Evolutionary conservation across 352 stramenopile genomes (phyloP).

Genomic region (Sclerospora graminicola): DNA sequence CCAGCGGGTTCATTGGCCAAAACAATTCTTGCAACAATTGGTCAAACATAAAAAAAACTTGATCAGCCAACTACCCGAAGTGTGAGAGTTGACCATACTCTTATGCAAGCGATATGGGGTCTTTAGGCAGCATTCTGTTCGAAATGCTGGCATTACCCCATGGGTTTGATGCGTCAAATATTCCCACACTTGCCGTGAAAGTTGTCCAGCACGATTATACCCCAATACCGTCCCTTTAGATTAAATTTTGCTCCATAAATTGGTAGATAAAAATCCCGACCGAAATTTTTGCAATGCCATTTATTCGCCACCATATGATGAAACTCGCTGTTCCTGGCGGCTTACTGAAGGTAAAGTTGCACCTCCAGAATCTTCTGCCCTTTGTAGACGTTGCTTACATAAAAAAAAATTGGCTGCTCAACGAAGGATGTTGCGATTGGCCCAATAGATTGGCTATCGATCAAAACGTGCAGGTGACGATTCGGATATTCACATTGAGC

Average conservation of each 20-base stretch:
- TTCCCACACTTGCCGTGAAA: constrained; percentile 73
- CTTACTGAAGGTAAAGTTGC: constrained; percentile 34
- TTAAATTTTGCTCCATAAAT: constrained; percentile 29
- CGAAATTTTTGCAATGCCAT: constrained; percentile 61
- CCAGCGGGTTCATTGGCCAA: too few species aligned
- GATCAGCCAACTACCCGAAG: too few species aligned
- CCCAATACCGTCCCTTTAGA: constrained; percentile 50
- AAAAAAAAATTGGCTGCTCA: constrained; percentile 28
- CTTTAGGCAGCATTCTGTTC: constrained; percentile 86
- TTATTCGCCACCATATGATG: constrained; percentile 71
- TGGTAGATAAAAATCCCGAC: constrained; percentile 62
- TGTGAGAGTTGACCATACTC: constrained; percentile 91
- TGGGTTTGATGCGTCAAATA: constrained; percentile 78
- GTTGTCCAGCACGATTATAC: constrained; percentile 75
- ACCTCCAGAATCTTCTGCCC: constrained; percentile 15
- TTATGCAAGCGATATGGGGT: constrained; percentile 89
- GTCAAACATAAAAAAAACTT: too few species aligned
- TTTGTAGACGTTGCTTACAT: constrained; percentile 28
- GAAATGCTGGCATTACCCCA: constrained; percentile 81
- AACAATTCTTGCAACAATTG: too few species aligned
- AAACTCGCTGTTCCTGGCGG: constrained; percentile 50
- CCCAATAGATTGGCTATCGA: constrained; percentile 31
- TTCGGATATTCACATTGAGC: constrained; percentile 21
- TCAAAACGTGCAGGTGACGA: constrained; percentile 32
- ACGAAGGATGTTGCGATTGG: constrained; percentile 25